Percentiles rank a stretch among this genome's conserved stretches.
Conservation (phyloP, 176 grass and related monocot genomes). For the Stipa capillata region DNA sequence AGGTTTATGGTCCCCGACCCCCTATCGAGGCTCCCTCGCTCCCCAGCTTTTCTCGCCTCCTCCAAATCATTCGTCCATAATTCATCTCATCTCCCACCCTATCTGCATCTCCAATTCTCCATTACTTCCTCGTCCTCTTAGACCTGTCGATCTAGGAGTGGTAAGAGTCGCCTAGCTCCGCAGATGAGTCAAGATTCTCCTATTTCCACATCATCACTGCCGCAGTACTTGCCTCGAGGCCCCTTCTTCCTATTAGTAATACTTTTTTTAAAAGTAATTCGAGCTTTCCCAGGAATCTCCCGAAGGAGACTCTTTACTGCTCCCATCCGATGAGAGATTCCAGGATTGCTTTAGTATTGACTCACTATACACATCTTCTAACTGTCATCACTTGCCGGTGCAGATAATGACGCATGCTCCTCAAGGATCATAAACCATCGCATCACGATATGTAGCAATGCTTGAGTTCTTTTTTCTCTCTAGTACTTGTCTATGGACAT, state of each 20-base stretch:
- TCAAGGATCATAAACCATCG: background rate
- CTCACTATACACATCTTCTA: no score
- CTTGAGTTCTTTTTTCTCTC: background rate
- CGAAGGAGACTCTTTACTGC: no score
- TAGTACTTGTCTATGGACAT: background rate
- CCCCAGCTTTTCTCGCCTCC: background rate
- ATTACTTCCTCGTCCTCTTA: background rate
- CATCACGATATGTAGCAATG: background rate
- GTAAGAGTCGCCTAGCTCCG: background rate
- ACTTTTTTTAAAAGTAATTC: background rate
- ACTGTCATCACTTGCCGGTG: no score
- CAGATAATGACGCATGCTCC: no score
- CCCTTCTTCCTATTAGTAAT: background rate
- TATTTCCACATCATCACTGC: background rate
- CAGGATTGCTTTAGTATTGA: no score
- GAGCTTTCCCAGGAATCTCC: conserved; percentile 28
- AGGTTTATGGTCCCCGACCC: background rate
- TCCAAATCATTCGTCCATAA: conserved; percentile 25
- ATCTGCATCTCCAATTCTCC: background rate
- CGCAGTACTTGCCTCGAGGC: background rate
- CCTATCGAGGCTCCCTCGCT: background rate
- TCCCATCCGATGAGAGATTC: no score
- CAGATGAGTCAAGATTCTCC: conserved; percentile 1
- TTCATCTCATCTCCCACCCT: background rate
- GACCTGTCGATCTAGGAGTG: background rate